phyloP scores from a whole-genome alignment of 1,139 yeast genomes.

The Spathaspora sp. region DNA sequence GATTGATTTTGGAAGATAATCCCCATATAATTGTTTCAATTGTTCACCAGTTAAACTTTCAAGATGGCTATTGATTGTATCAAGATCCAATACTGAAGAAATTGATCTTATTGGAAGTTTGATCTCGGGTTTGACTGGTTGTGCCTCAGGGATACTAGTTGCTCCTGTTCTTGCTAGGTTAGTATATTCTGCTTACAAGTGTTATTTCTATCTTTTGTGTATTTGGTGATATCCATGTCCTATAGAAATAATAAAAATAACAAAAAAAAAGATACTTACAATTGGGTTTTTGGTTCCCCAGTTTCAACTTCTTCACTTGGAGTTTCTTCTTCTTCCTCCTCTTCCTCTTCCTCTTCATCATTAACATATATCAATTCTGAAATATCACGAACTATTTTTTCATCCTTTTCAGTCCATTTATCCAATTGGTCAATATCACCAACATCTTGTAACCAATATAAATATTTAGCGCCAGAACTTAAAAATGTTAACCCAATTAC shows the following conservation, averaged over 20 bases:
- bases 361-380: conserved; percentile 47
- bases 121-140: neutral
- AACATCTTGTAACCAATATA: conserved; percentile 90
- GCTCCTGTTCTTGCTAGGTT: neutral
- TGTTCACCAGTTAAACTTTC: conserved; percentile 34
- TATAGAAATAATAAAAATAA: conserved; percentile 2
- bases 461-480: conserved; percentile 78
- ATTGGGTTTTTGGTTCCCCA: conserved; percentile 9
- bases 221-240: conserved; percentile 4
- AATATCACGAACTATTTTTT: conserved; percentile 51
- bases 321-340: conserved; percentile 30
- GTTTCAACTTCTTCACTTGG: conserved; percentile 18
- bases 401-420: conserved; percentile 65
- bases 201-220: conserved; percentile 3
- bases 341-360: conserved; percentile 49
- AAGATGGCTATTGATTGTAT: conserved; percentile 40
- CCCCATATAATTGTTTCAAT: conserved; percentile 34
- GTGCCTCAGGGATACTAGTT: neutral
- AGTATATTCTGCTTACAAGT: neutral
- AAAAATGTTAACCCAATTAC: conserved; percentile 80
- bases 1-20: conserved; percentile 45
- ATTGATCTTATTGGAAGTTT: conserved; percentile 28
- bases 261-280: conserved; percentile 16
- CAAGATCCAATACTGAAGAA: conserved; percentile 41
- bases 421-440: conserved; percentile 64